Percentiles rank a stretch among this genome's conserved stretches.
phyloP scores from a whole-genome alignment of 2,329 filamentous ascomycete species.

The Calcarisporium arbuscula region DNA sequence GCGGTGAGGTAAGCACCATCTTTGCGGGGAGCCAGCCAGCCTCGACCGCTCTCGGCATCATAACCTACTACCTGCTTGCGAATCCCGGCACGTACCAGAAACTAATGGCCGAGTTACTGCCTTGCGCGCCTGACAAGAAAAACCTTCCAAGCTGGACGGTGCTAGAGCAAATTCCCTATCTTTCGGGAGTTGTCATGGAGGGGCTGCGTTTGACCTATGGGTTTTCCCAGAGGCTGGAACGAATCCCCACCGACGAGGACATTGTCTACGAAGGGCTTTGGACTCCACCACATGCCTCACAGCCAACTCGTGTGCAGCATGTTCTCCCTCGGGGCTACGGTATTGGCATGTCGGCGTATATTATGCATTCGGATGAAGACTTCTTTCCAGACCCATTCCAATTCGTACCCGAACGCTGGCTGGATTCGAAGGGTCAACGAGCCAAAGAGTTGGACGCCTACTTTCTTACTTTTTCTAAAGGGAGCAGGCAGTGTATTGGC shows the following conservation, averaged over 20 bases:
- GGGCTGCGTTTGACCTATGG: constrained; percentile 27
- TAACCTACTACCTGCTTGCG: constrained; percentile 26
- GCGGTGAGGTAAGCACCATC: constrained; percentile 26
- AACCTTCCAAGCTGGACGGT: constrained; percentile 19
- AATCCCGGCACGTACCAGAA: constrained; percentile 20
- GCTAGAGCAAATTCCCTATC: constrained; percentile 28
- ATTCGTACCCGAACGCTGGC: constrained; percentile 19
- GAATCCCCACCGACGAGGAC: constrained; percentile 22
- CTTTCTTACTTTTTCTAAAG: constrained; percentile 14
- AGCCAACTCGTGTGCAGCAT: constrained; percentile 11
- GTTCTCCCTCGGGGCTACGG: constrained; percentile 26
- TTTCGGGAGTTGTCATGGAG: constrained; percentile 30
- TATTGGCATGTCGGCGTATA: constrained; percentile 27
- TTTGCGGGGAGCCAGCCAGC: constrained; percentile 28
- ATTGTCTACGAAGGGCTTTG: constrained; percentile 20
- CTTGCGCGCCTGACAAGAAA: constrained; percentile 17
- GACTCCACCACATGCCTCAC: constrained; percentile 1
- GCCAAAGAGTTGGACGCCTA: constrained; percentile 11
- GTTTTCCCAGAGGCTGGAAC: constrained; percentile 19
- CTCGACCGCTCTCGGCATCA: constrained; percentile 19
- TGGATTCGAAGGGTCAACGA: constrained; percentile 10
- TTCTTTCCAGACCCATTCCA: constrained; percentile 25
- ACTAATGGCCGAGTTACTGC: constrained; percentile 20
- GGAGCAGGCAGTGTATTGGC: constrained; percentile 14
- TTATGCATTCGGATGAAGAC: constrained; percentile 29